A percentile compares a stretch with the other conserved stretches of the same genome.
phyloP scores from a whole-genome alignment of 2,329 filamentous ascomycete species.

The Colletotrichum paranaense region DNA sequence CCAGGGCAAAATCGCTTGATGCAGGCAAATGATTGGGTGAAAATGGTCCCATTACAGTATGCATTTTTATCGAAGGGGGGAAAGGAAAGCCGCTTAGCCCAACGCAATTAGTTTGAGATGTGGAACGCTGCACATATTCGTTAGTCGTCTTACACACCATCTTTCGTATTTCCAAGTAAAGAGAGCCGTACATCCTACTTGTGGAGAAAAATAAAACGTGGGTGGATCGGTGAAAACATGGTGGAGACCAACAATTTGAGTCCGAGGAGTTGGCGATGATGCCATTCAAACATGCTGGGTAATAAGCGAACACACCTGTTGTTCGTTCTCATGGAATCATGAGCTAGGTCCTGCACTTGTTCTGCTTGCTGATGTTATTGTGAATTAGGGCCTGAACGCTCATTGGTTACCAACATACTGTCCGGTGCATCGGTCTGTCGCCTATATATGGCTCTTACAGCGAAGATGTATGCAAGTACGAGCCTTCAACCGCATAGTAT shows the following conservation, averaged over 20 bases:
- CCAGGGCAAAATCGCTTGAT: too few relatives aligned
- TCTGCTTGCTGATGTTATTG: neutral
- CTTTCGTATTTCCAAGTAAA: neutral
- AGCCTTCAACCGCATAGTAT: neutral
- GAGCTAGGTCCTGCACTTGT: too few relatives aligned
- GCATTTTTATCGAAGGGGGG: too few relatives aligned
- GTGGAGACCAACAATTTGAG: neutral
- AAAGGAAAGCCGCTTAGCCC: too few relatives aligned
- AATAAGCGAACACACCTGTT: neutral
- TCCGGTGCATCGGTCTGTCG: neutral
- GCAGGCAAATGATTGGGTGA: too few relatives aligned
- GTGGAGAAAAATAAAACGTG: neutral
- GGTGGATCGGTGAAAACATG: neutral
- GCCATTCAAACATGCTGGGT: neutral
- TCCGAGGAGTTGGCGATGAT: neutral
- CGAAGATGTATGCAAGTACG: neutral
- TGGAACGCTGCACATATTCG: neutral
- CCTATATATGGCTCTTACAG: neutral
- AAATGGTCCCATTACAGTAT: too few relatives aligned
- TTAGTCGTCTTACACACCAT: constrained; percentile 30
- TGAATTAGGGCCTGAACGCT: neutral
- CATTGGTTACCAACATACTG: neutral
- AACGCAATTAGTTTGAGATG: too few relatives aligned
- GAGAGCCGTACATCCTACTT: neutral
- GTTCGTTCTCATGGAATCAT: neutral